Evolutionary conservation across 2,329 filamentous ascomycete genomes (phyloP).

Genomic region (Claviceps sp.): DNA sequence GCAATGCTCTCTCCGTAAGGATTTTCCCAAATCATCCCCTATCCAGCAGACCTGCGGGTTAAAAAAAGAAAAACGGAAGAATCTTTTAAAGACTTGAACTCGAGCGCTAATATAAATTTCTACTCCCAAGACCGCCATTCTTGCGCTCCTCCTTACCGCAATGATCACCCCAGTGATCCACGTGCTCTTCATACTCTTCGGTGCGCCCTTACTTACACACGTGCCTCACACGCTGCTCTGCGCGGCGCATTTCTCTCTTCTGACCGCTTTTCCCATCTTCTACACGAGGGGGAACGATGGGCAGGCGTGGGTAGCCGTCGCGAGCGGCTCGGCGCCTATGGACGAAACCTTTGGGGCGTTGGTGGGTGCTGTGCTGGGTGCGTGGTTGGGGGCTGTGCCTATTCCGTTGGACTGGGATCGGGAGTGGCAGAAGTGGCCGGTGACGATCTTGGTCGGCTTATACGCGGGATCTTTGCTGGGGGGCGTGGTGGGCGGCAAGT

Average conservation of each 20-base stretch:
- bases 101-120: background rate
- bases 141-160: conserved; percentile 46
- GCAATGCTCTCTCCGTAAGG: background rate
- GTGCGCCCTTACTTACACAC: conserved; percentile 78
- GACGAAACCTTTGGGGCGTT: conserved; percentile 77
- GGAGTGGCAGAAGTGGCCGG: conserved; percentile 97
- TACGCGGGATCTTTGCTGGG: conserved; percentile 69
- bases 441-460: conserved; percentile 74
- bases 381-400: conserved; percentile 87
- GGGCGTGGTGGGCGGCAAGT: conserved; percentile 43
- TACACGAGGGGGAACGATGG: conserved; percentile 74
- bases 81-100: background rate
- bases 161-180: conserved; percentile 54
- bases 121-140: conserved; percentile 27
- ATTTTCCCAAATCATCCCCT: too few relatives aligned
- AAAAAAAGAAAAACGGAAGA: background rate
- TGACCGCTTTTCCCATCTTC: conserved; percentile 67
- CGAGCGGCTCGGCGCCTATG: conserved; percentile 53
- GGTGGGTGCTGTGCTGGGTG: conserved; percentile 65
- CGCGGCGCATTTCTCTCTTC: conserved; percentile 67
- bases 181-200: conserved; percentile 68
- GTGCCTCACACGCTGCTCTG: conserved; percentile 64
- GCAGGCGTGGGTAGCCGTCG: conserved; percentile 55
- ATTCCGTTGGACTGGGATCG: conserved; percentile 97
- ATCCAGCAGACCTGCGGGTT: background rate